Conservation (phyloP, 2,329 filamentous ascomycete genomes). For the Penicillium sp. region DNA sequence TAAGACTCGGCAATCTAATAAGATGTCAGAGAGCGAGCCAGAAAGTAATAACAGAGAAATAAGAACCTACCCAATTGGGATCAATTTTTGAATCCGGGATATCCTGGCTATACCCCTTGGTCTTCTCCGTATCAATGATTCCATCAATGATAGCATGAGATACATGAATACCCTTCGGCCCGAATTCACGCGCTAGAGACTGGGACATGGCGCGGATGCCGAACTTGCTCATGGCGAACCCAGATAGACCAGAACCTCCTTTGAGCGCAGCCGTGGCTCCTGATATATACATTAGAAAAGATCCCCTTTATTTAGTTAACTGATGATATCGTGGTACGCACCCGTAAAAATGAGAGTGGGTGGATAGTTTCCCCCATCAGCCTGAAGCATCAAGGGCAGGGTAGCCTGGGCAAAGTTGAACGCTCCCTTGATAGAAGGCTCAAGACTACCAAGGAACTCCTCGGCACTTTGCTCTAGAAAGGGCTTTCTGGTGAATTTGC, state of each 20-base stretch:
- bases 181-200: slow-evolving; percentile 59
- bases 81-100: slow-evolving; percentile 56
- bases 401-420: slow-evolving; percentile 56
- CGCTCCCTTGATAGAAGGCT: slow-evolving; percentile 47
- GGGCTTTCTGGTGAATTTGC: slow-evolving; percentile 33
- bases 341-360: slow-evolving; percentile 59
- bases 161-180: slow-evolving; percentile 60
- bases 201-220: slow-evolving; percentile 56
- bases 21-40: background rate
- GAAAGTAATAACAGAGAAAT: background rate
- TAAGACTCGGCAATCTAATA: slow-evolving; percentile 59
- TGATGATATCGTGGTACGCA: background rate
- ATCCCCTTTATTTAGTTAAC: too few species aligned
- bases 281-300: background rate
- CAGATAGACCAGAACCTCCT: slow-evolving; percentile 53
- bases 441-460: slow-evolving; percentile 26
- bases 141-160: slow-evolving; percentile 61
- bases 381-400: slow-evolving; percentile 51
- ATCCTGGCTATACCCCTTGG: slow-evolving; percentile 41
- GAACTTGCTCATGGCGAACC: slow-evolving; percentile 58
- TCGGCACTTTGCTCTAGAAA: slow-evolving; percentile 30
- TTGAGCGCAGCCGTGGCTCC: slow-evolving; percentile 59
- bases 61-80: slow-evolving; percentile 49
- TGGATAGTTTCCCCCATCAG: slow-evolving; percentile 44
- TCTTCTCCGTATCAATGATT: slow-evolving; percentile 59